phyloP scores from a whole-genome alignment of 1,284 basidiomycete species.

The Pseudozyma tsukubaensis region DNA sequence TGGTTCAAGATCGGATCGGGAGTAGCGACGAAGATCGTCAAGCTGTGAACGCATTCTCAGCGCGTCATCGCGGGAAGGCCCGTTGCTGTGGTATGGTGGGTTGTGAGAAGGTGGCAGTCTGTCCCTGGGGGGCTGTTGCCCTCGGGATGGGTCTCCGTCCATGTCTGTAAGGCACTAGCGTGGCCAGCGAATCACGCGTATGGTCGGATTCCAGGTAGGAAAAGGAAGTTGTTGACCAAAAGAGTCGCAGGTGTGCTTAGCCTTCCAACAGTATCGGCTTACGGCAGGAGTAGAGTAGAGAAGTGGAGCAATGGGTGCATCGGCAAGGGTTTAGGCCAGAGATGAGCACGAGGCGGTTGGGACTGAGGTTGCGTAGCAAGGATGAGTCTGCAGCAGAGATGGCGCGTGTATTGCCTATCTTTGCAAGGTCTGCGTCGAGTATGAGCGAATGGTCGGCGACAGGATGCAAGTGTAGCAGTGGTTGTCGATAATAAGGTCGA shows the following conservation, averaged over 20 bases:
- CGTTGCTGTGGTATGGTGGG: slow-evolving; percentile 6
- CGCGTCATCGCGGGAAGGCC: slow-evolving; percentile 13
- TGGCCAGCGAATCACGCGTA: neutral
- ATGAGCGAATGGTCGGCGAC: neutral
- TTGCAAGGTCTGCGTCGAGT: slow-evolving; percentile 8
- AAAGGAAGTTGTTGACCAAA: too few relatives aligned
- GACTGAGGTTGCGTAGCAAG: neutral
- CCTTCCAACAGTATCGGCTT: neutral
- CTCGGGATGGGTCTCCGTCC: slow-evolving; percentile 36
- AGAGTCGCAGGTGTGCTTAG: too few relatives aligned
- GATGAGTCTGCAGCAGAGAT: slow-evolving; percentile 15
- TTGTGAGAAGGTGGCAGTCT: slow-evolving; percentile 15
- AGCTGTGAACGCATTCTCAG: slow-evolving; percentile 18
- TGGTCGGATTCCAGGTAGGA: neutral
- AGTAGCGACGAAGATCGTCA: slow-evolving; percentile 14
- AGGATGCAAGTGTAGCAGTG: neutral
- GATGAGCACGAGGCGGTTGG: neutral
- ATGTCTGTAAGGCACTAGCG: slow-evolving; percentile 1
- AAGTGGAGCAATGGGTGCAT: slow-evolving; percentile 1
- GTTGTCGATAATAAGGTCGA: neutral
- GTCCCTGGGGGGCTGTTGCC: slow-evolving; percentile 15
- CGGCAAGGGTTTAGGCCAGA: neutral
- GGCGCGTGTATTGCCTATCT: slow-evolving; percentile 39
- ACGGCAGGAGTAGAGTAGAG: neutral
- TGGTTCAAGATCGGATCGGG: slow-evolving; percentile 21